Evolutionary conservation across 208 protist species (phyloP).

Genomic region (Histomonas meleagridis): DNA sequence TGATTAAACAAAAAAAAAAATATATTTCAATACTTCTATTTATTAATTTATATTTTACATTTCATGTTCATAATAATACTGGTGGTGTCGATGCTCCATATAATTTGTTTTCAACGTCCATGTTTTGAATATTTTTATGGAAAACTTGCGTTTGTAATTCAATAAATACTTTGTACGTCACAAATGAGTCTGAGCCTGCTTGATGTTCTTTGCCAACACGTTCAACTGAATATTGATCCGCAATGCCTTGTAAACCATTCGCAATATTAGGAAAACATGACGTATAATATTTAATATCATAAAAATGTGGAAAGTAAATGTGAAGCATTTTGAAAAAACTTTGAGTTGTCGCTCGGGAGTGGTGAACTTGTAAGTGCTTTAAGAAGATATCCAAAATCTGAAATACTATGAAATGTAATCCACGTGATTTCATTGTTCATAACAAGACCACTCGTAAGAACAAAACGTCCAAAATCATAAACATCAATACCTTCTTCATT

Average conservation of each 20-base stretch:
- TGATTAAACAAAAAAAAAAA: too few species aligned
- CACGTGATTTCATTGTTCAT: conserved; percentile 79
- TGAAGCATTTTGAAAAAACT: conserved; percentile 84
- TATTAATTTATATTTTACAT: too few species aligned
- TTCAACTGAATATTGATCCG: conserved; percentile 44
- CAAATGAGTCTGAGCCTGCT: conserved; percentile 83
- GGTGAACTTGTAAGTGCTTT: conserved; percentile 87
- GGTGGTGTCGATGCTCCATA: background rate
- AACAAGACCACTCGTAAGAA: conserved; percentile 84
- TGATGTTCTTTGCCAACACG: conserved; percentile 64
- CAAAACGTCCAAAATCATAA: conserved; percentile 76
- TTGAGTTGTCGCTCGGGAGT: conserved; percentile 74
- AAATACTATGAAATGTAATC: conserved; percentile 90
- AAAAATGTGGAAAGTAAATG: conserved; percentile 83
- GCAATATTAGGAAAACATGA: background rate
- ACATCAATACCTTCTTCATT: conserved; percentile 58
- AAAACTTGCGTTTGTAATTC: background rate
- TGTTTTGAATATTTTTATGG: background rate
- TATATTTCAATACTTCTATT: too few species aligned
- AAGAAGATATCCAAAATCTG: conserved; percentile 89
- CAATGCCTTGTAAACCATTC: conserved; percentile 3
- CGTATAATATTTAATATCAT: conserved; percentile 90
- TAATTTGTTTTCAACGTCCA: background rate
- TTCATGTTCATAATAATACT: too few species aligned
- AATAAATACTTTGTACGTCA: conserved; percentile 62